Evolutionary conservation across 805 yeast genomes (phyloP).

Genomic region (Yarrowia porcina): DNA sequence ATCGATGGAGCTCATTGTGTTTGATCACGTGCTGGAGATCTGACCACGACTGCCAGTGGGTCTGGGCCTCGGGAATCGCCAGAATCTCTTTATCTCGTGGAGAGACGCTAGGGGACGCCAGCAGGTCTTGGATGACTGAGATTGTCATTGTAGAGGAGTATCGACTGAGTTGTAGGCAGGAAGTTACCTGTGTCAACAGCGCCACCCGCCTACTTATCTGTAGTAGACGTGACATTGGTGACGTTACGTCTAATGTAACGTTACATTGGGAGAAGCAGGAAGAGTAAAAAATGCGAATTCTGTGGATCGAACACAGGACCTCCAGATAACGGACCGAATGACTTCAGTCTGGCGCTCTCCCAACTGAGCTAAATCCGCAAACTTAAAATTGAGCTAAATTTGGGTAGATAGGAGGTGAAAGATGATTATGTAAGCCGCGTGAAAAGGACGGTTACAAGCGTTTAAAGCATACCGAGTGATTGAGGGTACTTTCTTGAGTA

Average conservation of each 20-base stretch:
- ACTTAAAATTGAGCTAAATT: neutral
- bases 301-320: constrained; percentile 85
- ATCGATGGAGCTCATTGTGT: constrained; percentile 5
- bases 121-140: neutral
- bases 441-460: too few relatives aligned
- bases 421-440: neutral
- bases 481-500: too few relatives aligned
- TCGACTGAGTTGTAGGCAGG: too few relatives aligned
- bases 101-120: neutral
- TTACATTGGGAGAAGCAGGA: neutral
- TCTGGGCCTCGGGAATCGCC: constrained; percentile 3
- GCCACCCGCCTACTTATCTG: neutral
- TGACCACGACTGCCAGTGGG: neutral
- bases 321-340: constrained; percentile 47
- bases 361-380: constrained; percentile 38
- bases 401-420: too few relatives aligned
- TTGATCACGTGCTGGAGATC: constrained; percentile 5
- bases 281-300: constrained; percentile 34
- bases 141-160: neutral
- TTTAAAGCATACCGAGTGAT: too few relatives aligned
- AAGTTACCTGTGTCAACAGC: too few relatives aligned
- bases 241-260: neutral
- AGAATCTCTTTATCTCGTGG: constrained; percentile 1
- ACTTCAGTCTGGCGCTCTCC: constrained; percentile 43
- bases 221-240: neutral